Evolutionary conservation across 352 stramenopile species (phyloP).

Genomic region (Thraustochytrium sp.): DNA sequence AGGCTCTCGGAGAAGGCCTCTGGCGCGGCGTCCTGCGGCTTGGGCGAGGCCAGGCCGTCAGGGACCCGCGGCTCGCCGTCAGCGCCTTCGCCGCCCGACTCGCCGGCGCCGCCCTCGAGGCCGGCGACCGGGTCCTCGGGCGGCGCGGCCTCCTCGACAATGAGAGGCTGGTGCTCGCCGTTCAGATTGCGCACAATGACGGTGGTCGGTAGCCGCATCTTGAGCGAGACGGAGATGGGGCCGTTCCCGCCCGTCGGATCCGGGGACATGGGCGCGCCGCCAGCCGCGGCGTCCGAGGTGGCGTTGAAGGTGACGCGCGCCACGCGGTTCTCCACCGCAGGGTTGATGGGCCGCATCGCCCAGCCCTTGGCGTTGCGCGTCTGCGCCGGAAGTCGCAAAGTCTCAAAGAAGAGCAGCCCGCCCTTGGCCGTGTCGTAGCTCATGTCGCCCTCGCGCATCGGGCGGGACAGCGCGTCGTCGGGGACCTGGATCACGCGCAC

Average conservation of each 20-base stretch:
- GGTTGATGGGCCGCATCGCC: slow-evolving; percentile 31
- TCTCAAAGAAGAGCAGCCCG: slow-evolving; percentile 24
- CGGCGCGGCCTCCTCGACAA: background rate
- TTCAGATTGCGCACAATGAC: background rate
- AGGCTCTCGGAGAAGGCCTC: background rate
- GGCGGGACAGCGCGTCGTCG: background rate
- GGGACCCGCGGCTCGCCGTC: background rate
- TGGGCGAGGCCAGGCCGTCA: background rate
- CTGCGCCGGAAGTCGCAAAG: background rate
- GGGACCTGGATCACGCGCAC: background rate
- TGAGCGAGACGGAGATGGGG: background rate
- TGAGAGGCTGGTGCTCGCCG: background rate
- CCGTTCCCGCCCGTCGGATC: background rate
- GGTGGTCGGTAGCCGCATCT: background rate
- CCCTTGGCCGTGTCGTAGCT: slow-evolving; percentile 10
- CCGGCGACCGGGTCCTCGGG: too few relatives aligned
- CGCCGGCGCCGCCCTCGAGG: too few relatives aligned
- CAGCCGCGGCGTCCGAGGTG: background rate
- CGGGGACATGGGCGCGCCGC: background rate
- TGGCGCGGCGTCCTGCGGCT: background rate
- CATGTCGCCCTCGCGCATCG: background rate
- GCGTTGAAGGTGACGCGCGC: background rate
- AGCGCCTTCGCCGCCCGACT: too few relatives aligned
- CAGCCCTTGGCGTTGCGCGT: slow-evolving; percentile 6
- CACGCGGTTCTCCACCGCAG: slow-evolving; percentile 1